Conservation (phyloP, 169 alveolate genomes). For the Eimeria acervulina region DNA sequence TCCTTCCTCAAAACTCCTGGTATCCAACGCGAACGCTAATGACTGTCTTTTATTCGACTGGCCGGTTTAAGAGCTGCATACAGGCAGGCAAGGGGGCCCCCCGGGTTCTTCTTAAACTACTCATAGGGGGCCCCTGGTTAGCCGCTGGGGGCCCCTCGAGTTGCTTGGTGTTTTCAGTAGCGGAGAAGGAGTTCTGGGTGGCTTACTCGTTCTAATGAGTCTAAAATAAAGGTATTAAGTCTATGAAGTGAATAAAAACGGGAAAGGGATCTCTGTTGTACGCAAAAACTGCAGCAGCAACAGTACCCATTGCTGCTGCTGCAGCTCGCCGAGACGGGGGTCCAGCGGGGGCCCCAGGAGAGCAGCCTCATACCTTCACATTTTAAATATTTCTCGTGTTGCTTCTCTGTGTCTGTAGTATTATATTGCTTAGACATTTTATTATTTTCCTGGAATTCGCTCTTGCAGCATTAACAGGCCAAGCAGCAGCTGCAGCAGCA, state of each 20-base stretch:
- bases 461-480: background rate
- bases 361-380: background rate
- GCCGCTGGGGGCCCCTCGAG: slow-evolving; percentile 49
- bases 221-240: background rate
- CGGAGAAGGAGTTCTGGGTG: background rate
- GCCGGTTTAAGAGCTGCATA: background rate
- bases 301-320: background rate
- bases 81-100: slow-evolving; percentile 9
- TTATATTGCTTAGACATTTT: background rate
- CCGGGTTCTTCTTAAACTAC: background rate
- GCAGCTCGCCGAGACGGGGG: background rate
- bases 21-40: background rate
- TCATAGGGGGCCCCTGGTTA: slow-evolving; percentile 21
- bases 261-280: background rate
- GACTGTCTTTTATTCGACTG: background rate
- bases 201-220: background rate
- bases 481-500: slow-evolving; percentile 18
- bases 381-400: background rate
- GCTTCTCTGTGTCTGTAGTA: background rate
- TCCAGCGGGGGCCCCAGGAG: background rate
- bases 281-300: background rate
- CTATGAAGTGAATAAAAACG: background rate
- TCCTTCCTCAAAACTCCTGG: background rate
- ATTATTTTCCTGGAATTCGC: background rate
- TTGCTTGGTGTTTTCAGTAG: background rate